phyloP scores from a whole-genome alignment of 2,329 filamentous ascomycete species.

The Penicillium occitanis region DNA sequence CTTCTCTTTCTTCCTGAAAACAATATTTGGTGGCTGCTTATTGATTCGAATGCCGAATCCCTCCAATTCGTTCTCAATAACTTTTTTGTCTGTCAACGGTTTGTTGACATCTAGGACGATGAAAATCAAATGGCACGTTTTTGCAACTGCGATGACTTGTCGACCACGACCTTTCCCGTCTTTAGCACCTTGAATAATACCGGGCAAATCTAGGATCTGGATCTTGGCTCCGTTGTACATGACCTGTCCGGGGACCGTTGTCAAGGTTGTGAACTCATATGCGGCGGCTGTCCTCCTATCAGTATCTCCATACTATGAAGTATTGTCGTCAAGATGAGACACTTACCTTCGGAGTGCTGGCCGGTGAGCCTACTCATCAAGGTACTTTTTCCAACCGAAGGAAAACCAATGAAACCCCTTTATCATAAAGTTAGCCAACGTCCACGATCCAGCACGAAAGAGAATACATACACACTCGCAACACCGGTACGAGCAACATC shows the following conservation, averaged over 20 bases:
- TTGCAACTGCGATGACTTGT: constrained; percentile 97
- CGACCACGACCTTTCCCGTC: constrained; percentile 96
- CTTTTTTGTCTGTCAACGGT: constrained; percentile 90
- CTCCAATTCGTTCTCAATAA: constrained; percentile 93
- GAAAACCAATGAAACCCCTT: constrained; percentile 90
- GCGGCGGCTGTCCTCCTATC: constrained; percentile 63
- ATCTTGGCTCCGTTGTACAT: constrained; percentile 95
- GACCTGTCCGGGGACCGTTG: constrained; percentile 94
- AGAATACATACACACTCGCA: constrained; percentile 68
- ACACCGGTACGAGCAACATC: constrained; percentile 98
- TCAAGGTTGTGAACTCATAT: constrained; percentile 98
- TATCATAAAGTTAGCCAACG: background rate
- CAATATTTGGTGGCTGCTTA: constrained; percentile 94
- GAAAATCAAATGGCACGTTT: constrained; percentile 98
- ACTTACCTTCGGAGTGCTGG: constrained; percentile 79
- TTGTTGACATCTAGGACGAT: constrained; percentile 99
- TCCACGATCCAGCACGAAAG: background rate
- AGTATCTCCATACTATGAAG: background rate
- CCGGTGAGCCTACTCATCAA: constrained; percentile 93
- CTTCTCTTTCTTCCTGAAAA: constrained; percentile 99
- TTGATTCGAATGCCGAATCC: constrained; percentile 98
- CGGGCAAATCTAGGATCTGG: constrained; percentile 96
- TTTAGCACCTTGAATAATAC: constrained; percentile 98
- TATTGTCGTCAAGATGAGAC: background rate
- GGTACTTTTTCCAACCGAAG: constrained; percentile 97